phyloP scores from a whole-genome alignment of 2,329 filamentous ascomycete genomes.

The Sclerotinia minor region DNA sequence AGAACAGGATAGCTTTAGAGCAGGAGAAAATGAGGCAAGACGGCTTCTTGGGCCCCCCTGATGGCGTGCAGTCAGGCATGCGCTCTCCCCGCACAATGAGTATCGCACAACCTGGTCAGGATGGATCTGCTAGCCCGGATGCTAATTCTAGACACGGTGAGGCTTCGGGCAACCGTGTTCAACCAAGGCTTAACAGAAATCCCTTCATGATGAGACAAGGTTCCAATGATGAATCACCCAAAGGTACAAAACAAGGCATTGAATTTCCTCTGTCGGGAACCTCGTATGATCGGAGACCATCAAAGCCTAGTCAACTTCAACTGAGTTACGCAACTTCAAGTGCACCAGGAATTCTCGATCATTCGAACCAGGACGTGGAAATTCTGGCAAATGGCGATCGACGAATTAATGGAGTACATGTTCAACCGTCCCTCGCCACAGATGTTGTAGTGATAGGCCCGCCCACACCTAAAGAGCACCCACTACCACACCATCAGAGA shows the following conservation, averaged over 20 bases:
- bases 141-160: constrained; percentile 17
- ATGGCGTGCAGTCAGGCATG: constrained; percentile 41
- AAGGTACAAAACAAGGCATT: constrained; percentile 26
- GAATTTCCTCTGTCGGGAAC: constrained; percentile 33
- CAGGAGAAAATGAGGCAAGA: constrained; percentile 46
- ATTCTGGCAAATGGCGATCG: constrained; percentile 22
- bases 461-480: constrained; percentile 29
- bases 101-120: constrained; percentile 33
- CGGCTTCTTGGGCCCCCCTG: constrained; percentile 28
- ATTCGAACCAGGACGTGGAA: constrained; percentile 24
- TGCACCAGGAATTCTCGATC: constrained; percentile 30
- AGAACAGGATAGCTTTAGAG: constrained; percentile 64
- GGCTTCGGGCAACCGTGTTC: constrained; percentile 32
- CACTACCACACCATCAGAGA: constrained; percentile 46
- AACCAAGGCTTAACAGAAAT: constrained; percentile 34
- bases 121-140: constrained; percentile 30
- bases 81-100: constrained; percentile 41
- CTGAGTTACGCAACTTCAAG: constrained; percentile 37
- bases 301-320: constrained; percentile 41
- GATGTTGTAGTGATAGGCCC: constrained; percentile 36
- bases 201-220: constrained; percentile 32
- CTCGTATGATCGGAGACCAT: constrained; percentile 33
- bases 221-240: constrained; percentile 28
- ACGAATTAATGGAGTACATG: constrained; percentile 27
- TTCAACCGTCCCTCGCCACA: constrained; percentile 34